These are phyloP conservation scores for Saccharomycopsis lassenensis DNA, from an alignment of 805 yeast genomes.

Conservation along the genomic window DNA sequence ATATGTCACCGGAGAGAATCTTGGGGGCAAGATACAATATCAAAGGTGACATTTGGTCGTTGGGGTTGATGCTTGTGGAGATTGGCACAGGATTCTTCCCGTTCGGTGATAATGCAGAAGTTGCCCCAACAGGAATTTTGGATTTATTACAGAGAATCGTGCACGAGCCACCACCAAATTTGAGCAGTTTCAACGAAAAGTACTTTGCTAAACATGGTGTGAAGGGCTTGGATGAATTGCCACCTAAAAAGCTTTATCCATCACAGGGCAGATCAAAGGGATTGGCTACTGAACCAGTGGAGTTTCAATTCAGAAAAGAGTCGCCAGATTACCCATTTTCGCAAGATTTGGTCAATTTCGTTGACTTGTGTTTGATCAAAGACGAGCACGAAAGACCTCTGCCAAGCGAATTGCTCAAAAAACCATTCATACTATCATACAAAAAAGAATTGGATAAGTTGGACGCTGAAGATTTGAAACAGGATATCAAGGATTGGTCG, in stretches of 20 bases:
- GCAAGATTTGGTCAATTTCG: constrained; percentile 48
- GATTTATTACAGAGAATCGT: constrained; percentile 89
- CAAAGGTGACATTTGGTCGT: constrained; percentile 96
- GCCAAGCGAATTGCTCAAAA: constrained; percentile 54
- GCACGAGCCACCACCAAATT: constrained; percentile 79
- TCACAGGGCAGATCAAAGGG: constrained; percentile 7
- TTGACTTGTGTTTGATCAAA: constrained; percentile 62
- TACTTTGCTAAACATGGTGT: constrained; percentile 23
- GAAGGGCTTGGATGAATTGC: constrained; percentile 20
- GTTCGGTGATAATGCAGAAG: constrained; percentile 43
- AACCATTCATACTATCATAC: constrained; percentile 25
- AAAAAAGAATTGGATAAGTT: constrained; percentile 22
- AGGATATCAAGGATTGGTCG: constrained; percentile 32
- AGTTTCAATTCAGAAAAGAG: not conserved
- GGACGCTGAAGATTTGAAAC: constrained; percentile 21
- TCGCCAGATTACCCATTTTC: constrained; percentile 27
- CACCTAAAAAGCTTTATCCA: constrained; percentile 10
- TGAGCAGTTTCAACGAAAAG: constrained; percentile 31
- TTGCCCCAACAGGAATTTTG: constrained; percentile 71
- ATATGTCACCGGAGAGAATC: constrained; percentile 96
- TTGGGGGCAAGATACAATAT: constrained; percentile 90
- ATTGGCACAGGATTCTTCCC: constrained; percentile 80
- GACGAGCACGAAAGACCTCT: constrained; percentile 59
- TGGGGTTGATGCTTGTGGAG: constrained; percentile 85
- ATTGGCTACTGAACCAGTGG: no score